Evolutionary conservation across 495 filamentous ascomycete genomes (phyloP).

Genomic region (Neurospora tetrasperma): DNA sequence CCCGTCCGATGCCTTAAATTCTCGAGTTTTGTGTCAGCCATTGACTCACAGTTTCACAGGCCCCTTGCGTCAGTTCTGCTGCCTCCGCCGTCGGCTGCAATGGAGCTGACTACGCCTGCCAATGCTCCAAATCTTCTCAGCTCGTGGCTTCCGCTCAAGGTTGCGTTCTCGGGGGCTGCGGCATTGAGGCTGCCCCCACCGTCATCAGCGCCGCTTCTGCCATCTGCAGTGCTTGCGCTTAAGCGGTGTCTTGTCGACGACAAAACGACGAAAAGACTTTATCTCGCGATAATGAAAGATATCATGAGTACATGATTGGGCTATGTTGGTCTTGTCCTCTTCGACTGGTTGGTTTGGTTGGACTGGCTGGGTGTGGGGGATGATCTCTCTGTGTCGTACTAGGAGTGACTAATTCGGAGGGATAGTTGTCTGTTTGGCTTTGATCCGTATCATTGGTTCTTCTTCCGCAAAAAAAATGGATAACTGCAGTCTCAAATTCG

Average conservation of each 20-base stretch:
- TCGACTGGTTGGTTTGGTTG: not conserved
- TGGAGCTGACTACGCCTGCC: slow-evolving; percentile 1
- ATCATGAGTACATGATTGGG: slow-evolving; percentile 6
- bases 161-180: not conserved
- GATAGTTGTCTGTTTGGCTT: not conserved
- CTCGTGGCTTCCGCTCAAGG: not conserved
- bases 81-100: slow-evolving; percentile 3
- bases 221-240: not conserved
- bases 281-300: not conserved
- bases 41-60: not conserved
- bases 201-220: not conserved
- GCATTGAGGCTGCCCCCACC: not conserved
- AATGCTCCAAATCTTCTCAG: slow-evolving; percentile 1
- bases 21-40: not conserved
- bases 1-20: not conserved
- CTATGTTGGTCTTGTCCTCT: slow-evolving; percentile 5
- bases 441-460: not conserved
- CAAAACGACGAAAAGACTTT: not conserved
- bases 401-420: too few relatives aligned
- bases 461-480: not conserved
- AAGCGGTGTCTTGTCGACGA: not conserved
- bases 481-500: not conserved
- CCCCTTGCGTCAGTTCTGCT: not conserved
- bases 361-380: not conserved
- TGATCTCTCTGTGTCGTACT: too few relatives aligned